Evolutionary conservation across 306 rosid species (phyloP).

Genomic region (Amphicarpaea edgeworthii): DNA sequence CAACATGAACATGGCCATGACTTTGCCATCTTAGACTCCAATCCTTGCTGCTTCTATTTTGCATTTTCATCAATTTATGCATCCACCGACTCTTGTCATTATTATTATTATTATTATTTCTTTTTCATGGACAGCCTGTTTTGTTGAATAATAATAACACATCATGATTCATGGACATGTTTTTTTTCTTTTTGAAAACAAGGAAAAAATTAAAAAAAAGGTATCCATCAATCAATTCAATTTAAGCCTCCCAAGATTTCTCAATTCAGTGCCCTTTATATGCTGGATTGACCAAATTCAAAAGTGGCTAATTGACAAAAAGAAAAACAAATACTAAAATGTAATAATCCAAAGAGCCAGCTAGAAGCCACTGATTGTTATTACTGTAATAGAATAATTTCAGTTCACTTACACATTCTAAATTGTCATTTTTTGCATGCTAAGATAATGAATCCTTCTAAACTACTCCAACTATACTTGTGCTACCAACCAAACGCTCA

Average conservation of each 20-base stretch:
- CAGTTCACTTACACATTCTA: slow-evolving; percentile 21
- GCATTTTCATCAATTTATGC: slow-evolving; percentile 40
- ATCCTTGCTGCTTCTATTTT: slow-evolving; percentile 40
- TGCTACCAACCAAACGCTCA: slow-evolving; percentile 28
- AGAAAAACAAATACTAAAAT: too few species aligned
- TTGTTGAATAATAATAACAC: slow-evolving; percentile 51
- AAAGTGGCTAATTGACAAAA: slow-evolving; percentile 31
- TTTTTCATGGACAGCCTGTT: slow-evolving; percentile 34
- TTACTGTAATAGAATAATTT: slow-evolving; percentile 11
- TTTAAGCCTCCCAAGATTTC: slow-evolving; percentile 36
- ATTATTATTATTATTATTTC: slow-evolving; percentile 10
- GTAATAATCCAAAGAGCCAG: slow-evolving; percentile 33
- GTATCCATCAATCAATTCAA: slow-evolving; percentile 43
- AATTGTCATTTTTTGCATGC: slow-evolving; percentile 38
- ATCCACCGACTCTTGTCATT: slow-evolving; percentile 45
- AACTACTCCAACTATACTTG: slow-evolving; percentile 7
- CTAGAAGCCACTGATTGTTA: slow-evolving; percentile 43
- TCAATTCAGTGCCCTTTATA: slow-evolving; percentile 23
- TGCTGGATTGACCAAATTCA: slow-evolving; percentile 41
- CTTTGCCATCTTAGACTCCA: slow-evolving; percentile 43
- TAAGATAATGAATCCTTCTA: slow-evolving; percentile 20
- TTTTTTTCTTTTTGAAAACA: slow-evolving; percentile 43
- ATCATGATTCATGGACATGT: slow-evolving; percentile 46
- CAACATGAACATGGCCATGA: slow-evolving; percentile 42
- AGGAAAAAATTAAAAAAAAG: too few species aligned